Conservation (phyloP, 106 monocot species). For the Phalaenopsis aphrodite region DNA sequence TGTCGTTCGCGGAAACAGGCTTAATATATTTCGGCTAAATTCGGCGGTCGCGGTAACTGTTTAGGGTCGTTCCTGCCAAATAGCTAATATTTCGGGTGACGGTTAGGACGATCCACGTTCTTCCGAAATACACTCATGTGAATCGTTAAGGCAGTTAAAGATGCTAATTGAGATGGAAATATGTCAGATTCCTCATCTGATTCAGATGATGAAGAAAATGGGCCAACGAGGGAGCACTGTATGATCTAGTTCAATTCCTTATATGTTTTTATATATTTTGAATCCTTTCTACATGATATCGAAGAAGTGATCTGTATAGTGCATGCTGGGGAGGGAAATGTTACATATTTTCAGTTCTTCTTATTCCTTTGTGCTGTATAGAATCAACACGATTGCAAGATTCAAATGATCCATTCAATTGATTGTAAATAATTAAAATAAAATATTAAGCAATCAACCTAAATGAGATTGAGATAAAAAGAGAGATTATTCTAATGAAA, state of each 20-base stretch:
- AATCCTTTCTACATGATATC: background rate
- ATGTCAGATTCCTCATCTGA: conserved; percentile 82
- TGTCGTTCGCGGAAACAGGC: too few species aligned
- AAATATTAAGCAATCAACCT: too few species aligned
- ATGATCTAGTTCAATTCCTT: background rate
- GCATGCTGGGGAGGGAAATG: background rate
- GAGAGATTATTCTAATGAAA: too few species aligned
- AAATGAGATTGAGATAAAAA: too few species aligned
- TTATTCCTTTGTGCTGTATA: background rate
- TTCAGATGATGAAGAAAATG: conserved; percentile 82
- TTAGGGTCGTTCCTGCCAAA: too few species aligned
- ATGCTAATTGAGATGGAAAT: conserved; percentile 53
- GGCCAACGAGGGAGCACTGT: conserved; percentile 59
- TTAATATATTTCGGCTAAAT: too few species aligned
- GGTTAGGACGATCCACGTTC: too few species aligned
- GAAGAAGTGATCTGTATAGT: background rate
- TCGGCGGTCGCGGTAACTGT: too few species aligned
- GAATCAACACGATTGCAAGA: too few species aligned
- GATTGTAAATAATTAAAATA: too few species aligned
- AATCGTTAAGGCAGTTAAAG: conserved; percentile 63
- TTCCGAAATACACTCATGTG: background rate
- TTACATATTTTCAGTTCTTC: background rate
- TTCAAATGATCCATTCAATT: too few species aligned
- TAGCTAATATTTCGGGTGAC: too few species aligned
- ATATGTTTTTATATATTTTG: background rate